Conservation (phyloP, 2,329 filamentous ascomycete genomes). For the Botrytis pseudocinerea region DNA sequence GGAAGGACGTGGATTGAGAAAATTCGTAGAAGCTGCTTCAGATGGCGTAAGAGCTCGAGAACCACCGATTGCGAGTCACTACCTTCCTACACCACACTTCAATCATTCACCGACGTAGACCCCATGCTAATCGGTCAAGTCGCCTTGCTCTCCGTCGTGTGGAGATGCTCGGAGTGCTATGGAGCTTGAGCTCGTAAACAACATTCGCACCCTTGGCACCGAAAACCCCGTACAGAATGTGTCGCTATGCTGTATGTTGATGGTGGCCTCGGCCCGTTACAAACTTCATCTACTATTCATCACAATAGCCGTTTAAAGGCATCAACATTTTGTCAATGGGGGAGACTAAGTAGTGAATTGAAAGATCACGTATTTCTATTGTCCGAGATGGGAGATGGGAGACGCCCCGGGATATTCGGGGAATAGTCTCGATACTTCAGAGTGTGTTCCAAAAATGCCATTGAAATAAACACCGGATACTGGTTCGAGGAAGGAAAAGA, state of each 20-base stretch:
- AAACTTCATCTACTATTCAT: background rate
- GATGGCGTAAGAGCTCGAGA: background rate
- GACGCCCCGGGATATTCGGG: background rate
- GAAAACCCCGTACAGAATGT: background rate
- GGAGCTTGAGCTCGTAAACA: constrained; percentile 6
- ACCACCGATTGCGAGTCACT: background rate
- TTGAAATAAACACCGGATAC: background rate
- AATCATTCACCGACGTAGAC: background rate
- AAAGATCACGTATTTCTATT: background rate
- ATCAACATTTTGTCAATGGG: background rate
- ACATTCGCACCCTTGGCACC: background rate
- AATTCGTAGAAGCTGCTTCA: background rate
- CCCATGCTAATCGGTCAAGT: background rate
- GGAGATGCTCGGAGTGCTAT: constrained; percentile 10
- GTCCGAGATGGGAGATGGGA: background rate
- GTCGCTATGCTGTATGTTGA: background rate
- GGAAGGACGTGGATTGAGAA: background rate
- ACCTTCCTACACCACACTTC: background rate
- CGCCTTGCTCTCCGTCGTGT: background rate
- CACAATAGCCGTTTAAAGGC: background rate
- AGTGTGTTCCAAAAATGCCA: background rate
- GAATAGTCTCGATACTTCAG: background rate
- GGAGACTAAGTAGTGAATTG: background rate
- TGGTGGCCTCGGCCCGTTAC: background rate
- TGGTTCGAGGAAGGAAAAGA: background rate